phyloP scores from a whole-genome alignment of 345 rosid species.

The Draba incana region DNA sequence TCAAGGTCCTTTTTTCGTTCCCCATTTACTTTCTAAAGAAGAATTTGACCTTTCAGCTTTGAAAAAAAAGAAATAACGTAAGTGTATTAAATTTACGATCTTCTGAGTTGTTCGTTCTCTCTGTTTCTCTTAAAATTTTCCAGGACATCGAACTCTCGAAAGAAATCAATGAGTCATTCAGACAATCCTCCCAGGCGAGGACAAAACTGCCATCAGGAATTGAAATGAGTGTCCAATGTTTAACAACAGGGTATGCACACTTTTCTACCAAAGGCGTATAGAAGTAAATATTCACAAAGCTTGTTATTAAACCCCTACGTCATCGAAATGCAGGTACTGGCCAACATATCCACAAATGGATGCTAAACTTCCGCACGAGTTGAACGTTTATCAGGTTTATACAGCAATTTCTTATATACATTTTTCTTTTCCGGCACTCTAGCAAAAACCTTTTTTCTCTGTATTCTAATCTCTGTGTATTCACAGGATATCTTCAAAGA shows the following conservation, averaged over 20 bases:
- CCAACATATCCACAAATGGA: constrained; percentile 98
- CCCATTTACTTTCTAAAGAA: not conserved
- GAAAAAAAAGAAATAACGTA: not conserved
- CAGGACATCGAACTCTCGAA: constrained; percentile 93
- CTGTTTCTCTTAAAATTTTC: not conserved
- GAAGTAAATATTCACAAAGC: not conserved
- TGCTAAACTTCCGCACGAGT: constrained; percentile 90
- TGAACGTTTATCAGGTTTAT: constrained; percentile 85
- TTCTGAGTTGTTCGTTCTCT: not conserved
- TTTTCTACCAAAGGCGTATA: not conserved
- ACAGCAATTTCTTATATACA: constrained; percentile 4
- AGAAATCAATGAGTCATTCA: constrained; percentile 93
- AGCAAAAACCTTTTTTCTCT: constrained; percentile 7
- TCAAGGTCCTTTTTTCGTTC: constrained; percentile 60
- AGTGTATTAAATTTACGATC: constrained; percentile 14
- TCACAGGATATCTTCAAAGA: constrained; percentile 87
- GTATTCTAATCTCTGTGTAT: constrained; percentile 2
- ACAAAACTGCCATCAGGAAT: constrained; percentile 88
- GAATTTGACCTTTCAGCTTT: not conserved
- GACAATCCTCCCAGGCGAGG: constrained; percentile 90
- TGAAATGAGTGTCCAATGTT: constrained; percentile 91
- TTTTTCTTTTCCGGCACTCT: constrained; percentile 37
- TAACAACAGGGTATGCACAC: constrained; percentile 73
- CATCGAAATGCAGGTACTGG: constrained; percentile 81
- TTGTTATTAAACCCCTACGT: constrained; percentile 34